Evolutionary conservation across 1,139 yeast species (phyloP), one percentile per base, ranked within the genome.

Genomic region (Eremothecium coryli): DNA sequence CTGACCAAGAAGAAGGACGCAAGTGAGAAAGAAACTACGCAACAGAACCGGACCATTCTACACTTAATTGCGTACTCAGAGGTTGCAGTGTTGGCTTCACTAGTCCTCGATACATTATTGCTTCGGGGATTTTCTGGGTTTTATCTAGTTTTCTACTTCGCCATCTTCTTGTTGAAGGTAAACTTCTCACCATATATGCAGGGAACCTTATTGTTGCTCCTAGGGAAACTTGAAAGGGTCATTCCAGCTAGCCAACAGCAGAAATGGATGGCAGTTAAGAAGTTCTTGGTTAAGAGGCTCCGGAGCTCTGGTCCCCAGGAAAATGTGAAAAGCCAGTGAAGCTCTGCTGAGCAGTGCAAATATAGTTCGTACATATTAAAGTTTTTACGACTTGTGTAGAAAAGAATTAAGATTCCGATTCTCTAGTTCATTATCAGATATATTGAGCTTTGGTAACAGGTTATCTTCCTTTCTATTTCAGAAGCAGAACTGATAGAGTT

Each of bases 161-260:
- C 70, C 37, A 74, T 80, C 52, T 77, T 73, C 61, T 80, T 88
- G 86, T 61, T 81, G 46, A 71, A 85, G 60, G 58, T 80, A 27
- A 60, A 60, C 38, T 62, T 59, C 44, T 56, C 63, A 6, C 56
- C 62, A 7, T 62, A 61, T 36, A 54, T 61, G 3, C 66, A 62
- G 40, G 50, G 51, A 3, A 50, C 57, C 18, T 30, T 57, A 17
- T 39, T 62, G 28, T 54, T 49, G 30, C 13, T 54, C 4, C 37
- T 60, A 11, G 31, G 41, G 14, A 40, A 44, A 21, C 33, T 57
- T 21, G 64, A 61, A 39, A 44, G 47, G 24, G 50, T 52, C 30
- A 38, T 60, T 5, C 60, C 64, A 36, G 43, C 52, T n/a, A 54
- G 57, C 38, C 54, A 50, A 25, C 40, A 41, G 29, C 42, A 45